These are phyloP conservation scores for Tricladium varicosporioides DNA, from an alignment of 2,329 filamentous ascomycete species.

Conservation along the genomic window DNA sequence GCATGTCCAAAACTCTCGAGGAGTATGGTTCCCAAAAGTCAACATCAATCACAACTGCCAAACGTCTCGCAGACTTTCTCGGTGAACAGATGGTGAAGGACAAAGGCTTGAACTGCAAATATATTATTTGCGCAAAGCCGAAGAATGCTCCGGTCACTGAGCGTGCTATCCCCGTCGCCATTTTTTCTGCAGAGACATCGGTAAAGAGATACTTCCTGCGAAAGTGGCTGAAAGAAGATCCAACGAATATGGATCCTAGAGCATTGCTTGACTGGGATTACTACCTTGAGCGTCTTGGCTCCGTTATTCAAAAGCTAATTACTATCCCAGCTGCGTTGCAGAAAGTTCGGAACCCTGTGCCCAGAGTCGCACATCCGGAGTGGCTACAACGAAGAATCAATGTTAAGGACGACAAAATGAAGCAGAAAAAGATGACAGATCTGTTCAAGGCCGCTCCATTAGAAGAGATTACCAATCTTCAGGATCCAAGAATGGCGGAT, in stretches of 20 bases:
- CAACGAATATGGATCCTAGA: constrained; percentile 84
- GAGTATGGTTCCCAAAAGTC: constrained; percentile 97
- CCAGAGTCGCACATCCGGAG: constrained; percentile 88
- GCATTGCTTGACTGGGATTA: constrained; percentile 95
- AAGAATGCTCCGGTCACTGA: constrained; percentile 92
- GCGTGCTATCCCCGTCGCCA: constrained; percentile 88
- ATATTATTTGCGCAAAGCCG: constrained; percentile 90
- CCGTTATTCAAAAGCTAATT: constrained; percentile 97
- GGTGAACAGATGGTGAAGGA: constrained; percentile 99
- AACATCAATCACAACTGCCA: constrained; percentile 98
- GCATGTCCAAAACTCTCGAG: constrained; percentile 93
- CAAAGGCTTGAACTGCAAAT: constrained; percentile 98
- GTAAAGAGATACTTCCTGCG: constrained; percentile 87
- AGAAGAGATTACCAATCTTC: constrained; percentile 69
- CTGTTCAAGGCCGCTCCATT: constrained; percentile 75
- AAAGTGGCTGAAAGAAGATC: constrained; percentile 95
- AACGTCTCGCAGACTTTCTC: constrained; percentile 89
- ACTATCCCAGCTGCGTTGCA: constrained; percentile 97
- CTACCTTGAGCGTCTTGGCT: constrained; percentile 91
- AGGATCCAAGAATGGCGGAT: constrained; percentile 56
- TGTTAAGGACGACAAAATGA: constrained; percentile 93
- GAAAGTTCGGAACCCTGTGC: constrained; percentile 92
- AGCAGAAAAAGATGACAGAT: constrained; percentile 98
- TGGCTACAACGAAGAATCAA: constrained; percentile 95
- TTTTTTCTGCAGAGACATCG: constrained; percentile 89